Conservation (phyloP, 2,329 filamentous ascomycete genomes). For the Ilyonectria robusta region DNA sequence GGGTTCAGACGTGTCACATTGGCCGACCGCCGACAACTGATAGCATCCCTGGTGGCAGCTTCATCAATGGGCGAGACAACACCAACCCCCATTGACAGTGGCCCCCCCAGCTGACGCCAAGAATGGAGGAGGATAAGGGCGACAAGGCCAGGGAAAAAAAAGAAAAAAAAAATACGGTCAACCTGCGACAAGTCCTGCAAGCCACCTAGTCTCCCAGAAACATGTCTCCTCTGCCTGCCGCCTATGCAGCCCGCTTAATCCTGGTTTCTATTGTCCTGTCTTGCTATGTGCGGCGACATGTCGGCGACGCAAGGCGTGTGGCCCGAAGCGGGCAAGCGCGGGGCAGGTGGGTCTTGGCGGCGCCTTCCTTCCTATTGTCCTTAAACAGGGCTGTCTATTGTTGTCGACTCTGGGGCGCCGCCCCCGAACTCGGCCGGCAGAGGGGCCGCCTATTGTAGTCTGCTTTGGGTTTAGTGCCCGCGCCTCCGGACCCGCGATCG, state of each 20-base stretch:
- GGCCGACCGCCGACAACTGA: background rate
- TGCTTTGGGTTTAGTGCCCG: conserved; percentile 50
- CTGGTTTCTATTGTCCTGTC: conserved; percentile 18
- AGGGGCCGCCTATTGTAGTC: conserved; percentile 45
- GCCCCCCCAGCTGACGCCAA: background rate
- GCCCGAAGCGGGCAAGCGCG: conserved; percentile 4
- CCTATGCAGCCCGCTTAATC: background rate
- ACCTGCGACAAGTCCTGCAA: background rate
- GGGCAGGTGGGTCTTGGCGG: conserved; percentile 30
- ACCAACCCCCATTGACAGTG: background rate
- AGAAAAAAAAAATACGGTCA: background rate
- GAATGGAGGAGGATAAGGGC: background rate
- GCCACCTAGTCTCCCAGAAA: background rate
- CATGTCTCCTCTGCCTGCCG: background rate
- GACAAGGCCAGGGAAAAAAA: background rate
- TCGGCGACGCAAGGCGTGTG: conserved; percentile 24
- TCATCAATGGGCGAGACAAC: background rate
- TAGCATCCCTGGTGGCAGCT: background rate
- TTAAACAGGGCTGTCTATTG: conserved; percentile 48
- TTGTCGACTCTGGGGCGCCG: conserved; percentile 42
- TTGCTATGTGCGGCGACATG: conserved; percentile 13
- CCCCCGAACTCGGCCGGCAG: conserved; percentile 34
- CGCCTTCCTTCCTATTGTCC: conserved; percentile 51
- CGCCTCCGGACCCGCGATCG: conserved; percentile 35
- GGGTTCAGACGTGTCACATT: background rate